Evolutionary conservation across 208 protist genomes (phyloP), one percentile per base, ranked within the genome.

Genomic region (Herpetomonas tarakana): DNA sequence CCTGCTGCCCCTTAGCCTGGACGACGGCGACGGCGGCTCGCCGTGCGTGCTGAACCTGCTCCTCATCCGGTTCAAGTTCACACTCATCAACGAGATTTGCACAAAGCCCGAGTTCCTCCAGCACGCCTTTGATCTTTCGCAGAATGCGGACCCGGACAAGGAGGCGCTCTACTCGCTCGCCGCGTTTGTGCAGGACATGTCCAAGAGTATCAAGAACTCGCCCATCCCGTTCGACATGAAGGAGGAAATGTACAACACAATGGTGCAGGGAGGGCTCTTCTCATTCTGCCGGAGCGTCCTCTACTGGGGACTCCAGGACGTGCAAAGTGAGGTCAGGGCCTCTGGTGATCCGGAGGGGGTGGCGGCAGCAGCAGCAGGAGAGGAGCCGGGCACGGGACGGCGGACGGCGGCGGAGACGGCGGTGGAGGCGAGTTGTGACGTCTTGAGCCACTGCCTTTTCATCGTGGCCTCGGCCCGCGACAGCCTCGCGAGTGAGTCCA

Each of bases 1-100:
- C 31, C 63, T 91, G 11, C 67, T 93, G 3, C 87, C 83, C 0
- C 76, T 93, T 0, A 81, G 59, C 46, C 71, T 93, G n/a, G 81
- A 93, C 29, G 83, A 86, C 25, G 77, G 76, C 6, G 87, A 93
- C 49, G 78, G 67, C 16, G 49, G 70, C 26, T 59, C 67, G 18
- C 58, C 52, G 24, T 89, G 81, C 19, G 55, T 88, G 47, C 67
- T 93, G n/a, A 78, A 58, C 65, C 68, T 47, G 31, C 84, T 81
- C 51, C 57, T 88, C 30, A 46, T 78, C 46, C 73, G 72, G 39
- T 88, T 79, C 56, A 83, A 85, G 53, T 65, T 81, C 59, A 51
- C 52, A 6, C 56, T 93, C 14, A 65, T 93, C 41, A 71, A 72
- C n/a, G 79, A 91, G 9, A 77, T 93, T 29, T 78, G 71, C 49